Base-by-base conservation (phyloP, 1,284 basidiomycete species). In the Exobasidium rhododendri region DNA sequence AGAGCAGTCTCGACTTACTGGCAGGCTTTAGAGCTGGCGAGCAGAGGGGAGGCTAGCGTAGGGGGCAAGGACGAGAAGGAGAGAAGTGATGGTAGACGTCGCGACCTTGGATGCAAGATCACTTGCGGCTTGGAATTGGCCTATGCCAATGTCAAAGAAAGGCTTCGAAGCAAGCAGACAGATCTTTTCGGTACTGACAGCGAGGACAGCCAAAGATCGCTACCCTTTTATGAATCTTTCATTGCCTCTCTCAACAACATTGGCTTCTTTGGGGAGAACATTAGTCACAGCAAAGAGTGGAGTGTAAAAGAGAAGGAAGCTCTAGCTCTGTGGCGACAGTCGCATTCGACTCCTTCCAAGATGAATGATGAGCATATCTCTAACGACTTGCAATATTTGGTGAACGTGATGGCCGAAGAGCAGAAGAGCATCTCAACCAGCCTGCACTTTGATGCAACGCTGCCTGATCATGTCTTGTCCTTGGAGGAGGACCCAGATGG, bases 71-170 rank as follows among this genome's bases (percentile, higher is more conserved):
- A 24, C 1, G 50, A 56, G 1, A 28, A 46, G 11, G 61, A 68
- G 29, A 55, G 67, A 24, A 43, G 31, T 4, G 61, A 64, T 5
- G 75, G 75, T 28, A 65, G 69, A 4, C 70, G 76, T 68, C 47
- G 67, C 20, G 76, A 78, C 35, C 56, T 70, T 14, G 76, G 76
- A 5, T 69, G 70, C 40, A 78, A 78, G 58, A 65, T 78, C 20
- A 65, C 68, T 58, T 66, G 66, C 46, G 76, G 76, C 4, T 52
- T 78, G 13, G 75, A 77, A 28, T 71, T 78, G 65, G 59, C 64
- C 1, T 73, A 69, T 59, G 60, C 47, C 10, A 32, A 43, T 26
- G 58, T 29, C 26, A 53, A 30, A 32, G 40, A 52, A 26, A 20
- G 61, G 17, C 28, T 35, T 11, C 31, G n/a, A 35, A n/a, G 22